Base-by-base conservation (phyloP, 345 rosid species). In the Salix arbutifolia region DNA sequence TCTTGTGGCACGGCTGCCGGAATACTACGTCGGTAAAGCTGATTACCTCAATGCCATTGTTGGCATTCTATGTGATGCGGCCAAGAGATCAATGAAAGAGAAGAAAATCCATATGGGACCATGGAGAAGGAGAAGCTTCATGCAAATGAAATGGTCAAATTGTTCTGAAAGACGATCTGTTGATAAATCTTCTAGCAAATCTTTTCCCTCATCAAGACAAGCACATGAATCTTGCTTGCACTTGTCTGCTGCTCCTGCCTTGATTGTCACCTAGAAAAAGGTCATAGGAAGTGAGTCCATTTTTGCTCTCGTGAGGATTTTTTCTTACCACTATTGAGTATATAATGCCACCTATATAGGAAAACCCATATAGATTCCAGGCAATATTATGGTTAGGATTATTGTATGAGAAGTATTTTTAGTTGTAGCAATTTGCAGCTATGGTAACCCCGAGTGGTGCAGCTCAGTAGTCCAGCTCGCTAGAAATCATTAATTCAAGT, bases 81-180 rank as follows among this genome's bases (percentile, higher is more conserved):
- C 86, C 4, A 84, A 82, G 81, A 81, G 44, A 48, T 87, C 88
- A 2, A 84, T 87, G 90, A 78, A 85, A 71, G 88, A 87, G 81
- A 77, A 79, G 78, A 85, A 84, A 37, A 77, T 85, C 70, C 82
- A 84, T 9, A 82, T 84, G 83, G 88, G 86, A 3, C 90, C 88
- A 0, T 87, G 90, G 90, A 71, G 90, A 38, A 87, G 81, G 80
- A 78, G 78, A 50, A 76, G 88, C 73, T 85, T 87, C 83, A 84
- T 85, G 86, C 86, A 87, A 69, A 87, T 85, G 90, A 85, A 87
- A 84, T 87, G 90, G 88, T 85, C 90, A 0, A 56, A 23, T 61
- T 61, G 80, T 30, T 65, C 71, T 2, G 69, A 56, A 8, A 70
- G 42, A 28, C n/a, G 46, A 2, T 48, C 76, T 4, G 16, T 28